Evolutionary conservation across 345 rosid species (phyloP), one percentile per base, ranked within the genome.

Genomic region (Corymbia maculata): DNA sequence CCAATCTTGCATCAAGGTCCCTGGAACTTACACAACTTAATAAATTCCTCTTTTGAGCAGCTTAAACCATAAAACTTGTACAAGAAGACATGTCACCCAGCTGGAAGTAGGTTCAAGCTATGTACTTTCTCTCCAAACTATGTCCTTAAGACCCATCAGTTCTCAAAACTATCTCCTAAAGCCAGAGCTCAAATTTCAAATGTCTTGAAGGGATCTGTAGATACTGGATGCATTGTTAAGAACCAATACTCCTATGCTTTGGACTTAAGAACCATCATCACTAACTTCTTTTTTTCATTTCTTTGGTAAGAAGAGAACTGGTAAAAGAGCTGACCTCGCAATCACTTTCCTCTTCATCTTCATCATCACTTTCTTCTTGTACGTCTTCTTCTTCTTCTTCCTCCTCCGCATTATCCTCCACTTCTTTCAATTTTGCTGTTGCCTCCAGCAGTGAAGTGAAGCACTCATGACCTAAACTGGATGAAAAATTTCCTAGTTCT

Each of bases 361-460:
- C 93, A 24, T 89, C 90, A 22, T 88, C 88, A 45, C 88, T 95
- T 44, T 90, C 91, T 8, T 89, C 92, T 11, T 90, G 93, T 51
- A 89, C 90, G 26, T 91, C 93, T 45, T 93, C 96, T 12, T 91
- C 92, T 85, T 94, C 97, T 68, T 88, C 95, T 52, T 93, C 92
- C 68, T 89, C 92, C 52, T 88, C 93, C 47, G 91, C 95, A 51
- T 94, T 95, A 68, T 90, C 88, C 86, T 93, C 95, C 87, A 79
- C 90, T 86, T 94, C 96, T 90, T 95, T 94, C 90, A 95, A 87
- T 82, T 88, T 90, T 79, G 88, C 82, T 49, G 94, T 92, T 93
- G 93, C 93, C 89, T 95, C 97, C 85, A 96, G 90, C 91, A 97
- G 88, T 68, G 95, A 93, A 89, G 87, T 86, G 89, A 94, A 93